A percentile compares a stretch with the other conserved stretches of the same genome.
Conservation (phyloP, 148 eudicot genomes). For the Polygonum aviculare region DNA sequence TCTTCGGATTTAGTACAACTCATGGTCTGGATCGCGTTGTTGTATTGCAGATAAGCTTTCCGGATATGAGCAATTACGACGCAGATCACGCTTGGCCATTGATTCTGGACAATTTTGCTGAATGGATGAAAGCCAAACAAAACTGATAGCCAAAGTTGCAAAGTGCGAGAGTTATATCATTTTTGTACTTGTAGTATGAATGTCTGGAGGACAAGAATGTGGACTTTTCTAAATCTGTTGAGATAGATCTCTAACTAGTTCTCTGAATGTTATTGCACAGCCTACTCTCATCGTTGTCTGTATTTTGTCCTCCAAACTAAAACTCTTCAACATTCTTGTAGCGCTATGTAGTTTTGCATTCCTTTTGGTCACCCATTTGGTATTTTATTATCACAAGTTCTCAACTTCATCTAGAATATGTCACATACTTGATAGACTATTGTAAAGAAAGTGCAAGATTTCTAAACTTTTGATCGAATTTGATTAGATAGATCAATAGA, state of each 20-base stretch:
- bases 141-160: background rate
- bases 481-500: background rate
- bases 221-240: background rate
- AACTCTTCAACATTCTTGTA: background rate
- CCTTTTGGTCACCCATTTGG: background rate
- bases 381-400: background rate
- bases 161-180: too few species aligned
- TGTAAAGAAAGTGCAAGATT: background rate
- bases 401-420: background rate
- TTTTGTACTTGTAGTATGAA: background rate
- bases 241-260: background rate
- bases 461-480: background rate
- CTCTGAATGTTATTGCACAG: background rate
- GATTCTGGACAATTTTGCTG: constrained; percentile 90
- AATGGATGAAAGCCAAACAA: constrained; percentile 73
- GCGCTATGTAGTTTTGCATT: background rate
- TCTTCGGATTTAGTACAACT: background rate
- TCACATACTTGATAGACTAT: background rate
- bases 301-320: background rate
- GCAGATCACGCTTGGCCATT: constrained; percentile 81
- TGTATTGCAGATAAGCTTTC: constrained; percentile 63
- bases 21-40: background rate
- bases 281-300: background rate
- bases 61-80: constrained; percentile 68
- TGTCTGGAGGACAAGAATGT: background rate